Percentiles rank a stretch among this genome's conserved stretches.
phyloP scores from a whole-genome alignment of 1,284 basidiomycete genomes.

The Ceraceosorus guamensis region DNA sequence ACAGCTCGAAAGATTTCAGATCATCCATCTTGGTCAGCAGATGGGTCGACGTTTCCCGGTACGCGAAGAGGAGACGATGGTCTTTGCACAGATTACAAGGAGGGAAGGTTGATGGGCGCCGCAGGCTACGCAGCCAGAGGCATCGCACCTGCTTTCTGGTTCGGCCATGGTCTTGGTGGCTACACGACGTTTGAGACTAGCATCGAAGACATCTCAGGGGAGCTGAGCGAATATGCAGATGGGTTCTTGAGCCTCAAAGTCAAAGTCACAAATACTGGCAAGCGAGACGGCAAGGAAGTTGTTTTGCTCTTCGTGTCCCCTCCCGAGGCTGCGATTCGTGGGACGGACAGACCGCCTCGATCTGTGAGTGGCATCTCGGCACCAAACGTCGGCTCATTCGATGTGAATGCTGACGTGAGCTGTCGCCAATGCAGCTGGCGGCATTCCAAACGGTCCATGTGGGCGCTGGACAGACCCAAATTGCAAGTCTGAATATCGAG shows the following conservation, averaged over 20 bases:
- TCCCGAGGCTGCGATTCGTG: background rate
- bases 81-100: slow-evolving; percentile 6
- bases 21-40: slow-evolving; percentile 9
- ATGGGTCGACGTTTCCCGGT: too few relatives aligned
- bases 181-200: slow-evolving; percentile 10
- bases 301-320: slow-evolving; percentile 6
- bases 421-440: background rate
- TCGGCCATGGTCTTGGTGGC: slow-evolving; percentile 10
- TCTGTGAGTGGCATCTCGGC: slow-evolving; percentile 4
- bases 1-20: slow-evolving; percentile 2
- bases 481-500: slow-evolving; percentile 1
- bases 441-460: slow-evolving; percentile 6
- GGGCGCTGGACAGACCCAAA: background rate
- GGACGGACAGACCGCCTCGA: slow-evolving; percentile 3
- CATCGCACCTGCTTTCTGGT: background rate
- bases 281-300: slow-evolving; percentile 9
- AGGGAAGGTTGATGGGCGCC: slow-evolving; percentile 10
- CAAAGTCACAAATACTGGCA: slow-evolving; percentile 9
- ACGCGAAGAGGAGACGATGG: slow-evolving; percentile 2
- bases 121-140: slow-evolving; percentile 6
- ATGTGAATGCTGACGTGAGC: background rate
- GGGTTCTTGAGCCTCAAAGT: background rate
- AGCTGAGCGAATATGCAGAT: background rate
- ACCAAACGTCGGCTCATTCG: background rate
- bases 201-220: background rate